These are phyloP conservation scores for Verbena officinalis DNA, from an alignment of 257 asterid species.

Conservation along the genomic window DNA sequence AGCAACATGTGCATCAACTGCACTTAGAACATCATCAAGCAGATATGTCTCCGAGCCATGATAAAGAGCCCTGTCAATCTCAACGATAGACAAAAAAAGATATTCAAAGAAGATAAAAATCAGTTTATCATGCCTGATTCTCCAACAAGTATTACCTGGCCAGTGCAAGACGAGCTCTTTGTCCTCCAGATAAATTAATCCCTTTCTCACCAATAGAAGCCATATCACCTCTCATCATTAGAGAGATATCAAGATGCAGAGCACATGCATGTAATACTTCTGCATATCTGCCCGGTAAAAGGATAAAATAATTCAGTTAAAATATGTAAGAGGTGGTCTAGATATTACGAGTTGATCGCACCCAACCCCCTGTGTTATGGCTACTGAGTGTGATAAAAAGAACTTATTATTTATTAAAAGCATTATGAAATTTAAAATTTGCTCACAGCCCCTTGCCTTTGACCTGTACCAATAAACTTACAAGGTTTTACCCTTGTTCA, in stretches of 20 bases:
- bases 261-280: conserved; percentile 70
- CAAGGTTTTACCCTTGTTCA: too few species aligned
- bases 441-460: too few species aligned
- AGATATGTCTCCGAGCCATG: conserved; percentile 65
- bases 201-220: conserved; percentile 93
- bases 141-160: conserved; percentile 61
- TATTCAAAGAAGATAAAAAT: conserved; percentile 24
- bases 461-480: too few species aligned
- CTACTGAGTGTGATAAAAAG: too few species aligned
- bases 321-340: too few species aligned
- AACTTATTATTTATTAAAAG: too few species aligned
- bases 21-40: conserved; percentile 95
- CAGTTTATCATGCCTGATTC: conserved; percentile 21
- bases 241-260: conserved; percentile 75
- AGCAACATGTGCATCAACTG: conserved; percentile 97
- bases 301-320: neutral
- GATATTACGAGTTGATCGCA: too few species aligned
- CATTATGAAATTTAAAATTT: too few species aligned
- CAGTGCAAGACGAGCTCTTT: conserved; percentile 89
- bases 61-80: conserved; percentile 75
- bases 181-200: conserved; percentile 87
- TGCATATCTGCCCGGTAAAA: conserved; percentile 57
- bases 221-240: conserved; percentile 91
- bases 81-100: conserved; percentile 22
- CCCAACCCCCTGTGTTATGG: too few species aligned